Evolutionary conservation across 2,329 filamentous ascomycete species (phyloP).

Genomic region (Talaromyces sp.): DNA sequence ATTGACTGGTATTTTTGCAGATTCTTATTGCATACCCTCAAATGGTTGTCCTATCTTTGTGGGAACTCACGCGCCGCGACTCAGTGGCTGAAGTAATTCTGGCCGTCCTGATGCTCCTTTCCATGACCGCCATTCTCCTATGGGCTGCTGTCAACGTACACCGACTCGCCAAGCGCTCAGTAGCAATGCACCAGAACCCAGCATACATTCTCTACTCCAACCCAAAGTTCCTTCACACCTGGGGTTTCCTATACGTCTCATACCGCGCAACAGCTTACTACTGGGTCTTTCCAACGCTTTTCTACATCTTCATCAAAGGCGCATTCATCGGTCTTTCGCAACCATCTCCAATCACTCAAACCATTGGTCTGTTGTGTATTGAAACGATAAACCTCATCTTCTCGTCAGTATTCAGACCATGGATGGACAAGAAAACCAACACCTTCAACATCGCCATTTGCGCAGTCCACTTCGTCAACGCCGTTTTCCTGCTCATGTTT

Average conservation of each 20-base stretch:
- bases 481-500: constrained; percentile 86
- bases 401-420: constrained; percentile 78
- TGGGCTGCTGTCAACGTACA: constrained; percentile 92
- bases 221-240: constrained; percentile 87
- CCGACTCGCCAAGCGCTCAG: constrained; percentile 80
- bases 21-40: constrained; percentile 92
- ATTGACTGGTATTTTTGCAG: background rate
- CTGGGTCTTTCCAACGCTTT: constrained; percentile 78
- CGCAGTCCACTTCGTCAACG: constrained; percentile 84
- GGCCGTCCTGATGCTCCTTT: constrained; percentile 83
- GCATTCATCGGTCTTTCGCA: constrained; percentile 86
- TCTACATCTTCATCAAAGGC: constrained; percentile 80
- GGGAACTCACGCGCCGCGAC: constrained; percentile 86
- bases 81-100: constrained; percentile 82
- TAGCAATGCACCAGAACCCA: constrained; percentile 89
- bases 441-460: constrained; percentile 92
- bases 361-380: constrained; percentile 78
- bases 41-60: constrained; percentile 84
- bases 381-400: constrained; percentile 75
- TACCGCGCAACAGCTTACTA: constrained; percentile 96
- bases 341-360: constrained; percentile 67
- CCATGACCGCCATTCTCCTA: constrained; percentile 70
- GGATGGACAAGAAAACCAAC: constrained; percentile 99
- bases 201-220: constrained; percentile 97
- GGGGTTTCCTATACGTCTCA: constrained; percentile 96